Evolutionary conservation across 1,284 basidiomycete species (phyloP).

Genomic region (Ustilago bromivora): DNA sequence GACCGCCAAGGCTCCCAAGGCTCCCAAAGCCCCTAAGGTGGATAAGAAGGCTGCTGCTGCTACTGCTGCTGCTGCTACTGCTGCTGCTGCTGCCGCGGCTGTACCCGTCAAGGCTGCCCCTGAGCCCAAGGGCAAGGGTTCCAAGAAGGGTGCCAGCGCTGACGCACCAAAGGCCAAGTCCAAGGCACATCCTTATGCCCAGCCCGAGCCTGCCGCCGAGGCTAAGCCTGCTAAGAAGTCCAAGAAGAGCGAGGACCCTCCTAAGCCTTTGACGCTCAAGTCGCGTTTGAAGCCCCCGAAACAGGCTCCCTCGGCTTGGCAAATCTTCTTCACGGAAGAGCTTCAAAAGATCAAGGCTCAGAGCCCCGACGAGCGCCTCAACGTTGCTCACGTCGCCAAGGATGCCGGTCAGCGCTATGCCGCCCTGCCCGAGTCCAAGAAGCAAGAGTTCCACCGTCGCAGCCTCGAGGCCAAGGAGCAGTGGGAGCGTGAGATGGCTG

Average conservation of each 20-base stretch:
- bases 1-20: conserved; percentile 38
- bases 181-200: conserved; percentile 50
- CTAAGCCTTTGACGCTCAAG: conserved; percentile 70
- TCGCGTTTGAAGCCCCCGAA: conserved; percentile 84
- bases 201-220: conserved; percentile 35
- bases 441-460: conserved; percentile 73
- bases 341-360: conserved; percentile 82
- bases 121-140: conserved; percentile 40
- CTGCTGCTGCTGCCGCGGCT: conserved; percentile 18
- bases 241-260: conserved; percentile 56
- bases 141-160: conserved; percentile 51
- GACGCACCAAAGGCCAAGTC: conserved; percentile 46
- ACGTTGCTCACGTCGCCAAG: conserved; percentile 94
- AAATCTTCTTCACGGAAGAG: conserved; percentile 96
- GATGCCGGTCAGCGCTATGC: conserved; percentile 93
- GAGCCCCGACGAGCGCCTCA: conserved; percentile 76
- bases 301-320: conserved; percentile 93
- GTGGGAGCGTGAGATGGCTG: conserved; percentile 81
- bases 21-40: conserved; percentile 41
- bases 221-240: conserved; percentile 48
- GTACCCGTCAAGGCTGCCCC: conserved; percentile 31
- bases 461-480: conserved; percentile 85
- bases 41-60: conserved; percentile 38
- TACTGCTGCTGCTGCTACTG: too few species aligned
- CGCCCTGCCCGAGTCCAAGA: conserved; percentile 80